Conservation (phyloP, 345 rosid species). For the Populus ilicifolia region DNA sequence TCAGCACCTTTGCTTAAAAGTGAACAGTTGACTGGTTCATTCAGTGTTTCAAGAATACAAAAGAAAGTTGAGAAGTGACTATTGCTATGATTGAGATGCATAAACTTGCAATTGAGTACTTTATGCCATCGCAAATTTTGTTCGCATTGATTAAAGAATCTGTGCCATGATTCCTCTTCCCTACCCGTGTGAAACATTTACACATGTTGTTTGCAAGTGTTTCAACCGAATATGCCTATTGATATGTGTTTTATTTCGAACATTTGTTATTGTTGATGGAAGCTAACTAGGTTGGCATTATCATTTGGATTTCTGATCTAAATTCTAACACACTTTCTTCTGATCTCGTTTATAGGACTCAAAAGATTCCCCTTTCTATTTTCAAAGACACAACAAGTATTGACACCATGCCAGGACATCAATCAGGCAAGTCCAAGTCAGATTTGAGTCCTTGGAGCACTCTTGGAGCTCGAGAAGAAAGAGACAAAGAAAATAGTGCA, state of each 20-base stretch:
- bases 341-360: conserved; percentile 35
- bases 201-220: background rate
- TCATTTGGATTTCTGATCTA: background rate
- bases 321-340: background rate
- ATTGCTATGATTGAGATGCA: background rate
- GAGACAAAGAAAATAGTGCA: conserved; percentile 88
- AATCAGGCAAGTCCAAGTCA: conserved; percentile 41
- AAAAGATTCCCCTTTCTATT: conserved; percentile 48
- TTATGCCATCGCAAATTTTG: background rate
- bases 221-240: background rate
- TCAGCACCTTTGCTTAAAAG: background rate
- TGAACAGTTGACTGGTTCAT: background rate
- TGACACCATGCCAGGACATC: conserved; percentile 30
- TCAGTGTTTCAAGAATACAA: background rate
- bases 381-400: conserved; percentile 50
- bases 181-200: background rate
- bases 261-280: too few relatives aligned
- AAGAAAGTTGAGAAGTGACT: background rate
- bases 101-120: background rate
- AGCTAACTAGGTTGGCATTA: background rate
- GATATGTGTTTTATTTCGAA: background rate
- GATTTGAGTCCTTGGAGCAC: conserved; percentile 53
- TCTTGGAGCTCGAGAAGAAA: conserved; percentile 71
- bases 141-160: background rate
- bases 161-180: background rate